Evolutionary conservation across 129 eudicot species (phyloP).

Genomic region (Centella asiatica): DNA sequence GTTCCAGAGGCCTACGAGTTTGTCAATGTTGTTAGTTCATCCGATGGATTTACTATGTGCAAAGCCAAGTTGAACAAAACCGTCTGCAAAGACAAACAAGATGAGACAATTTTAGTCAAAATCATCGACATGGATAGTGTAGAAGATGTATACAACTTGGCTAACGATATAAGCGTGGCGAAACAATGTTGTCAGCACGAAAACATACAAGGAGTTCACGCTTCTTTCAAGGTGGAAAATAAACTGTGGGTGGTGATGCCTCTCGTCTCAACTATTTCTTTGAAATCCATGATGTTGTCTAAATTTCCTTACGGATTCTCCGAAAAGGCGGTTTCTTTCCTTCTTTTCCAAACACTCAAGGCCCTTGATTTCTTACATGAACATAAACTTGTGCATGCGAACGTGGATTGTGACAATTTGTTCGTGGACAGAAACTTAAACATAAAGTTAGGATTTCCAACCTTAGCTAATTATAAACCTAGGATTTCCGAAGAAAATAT

Average conservation of each 20-base stretch:
- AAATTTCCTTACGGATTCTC: not conserved
- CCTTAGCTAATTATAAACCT: not conserved
- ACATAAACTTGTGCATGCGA: not conserved
- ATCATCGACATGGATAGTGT: not conserved
- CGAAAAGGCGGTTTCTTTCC: not conserved
- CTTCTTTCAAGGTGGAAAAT: not conserved
- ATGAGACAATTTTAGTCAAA: too few species aligned
- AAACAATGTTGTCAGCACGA: not conserved
- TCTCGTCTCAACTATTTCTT: not conserved
- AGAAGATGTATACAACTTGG: not conserved
- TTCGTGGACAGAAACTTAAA: not conserved
- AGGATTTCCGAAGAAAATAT: not conserved
- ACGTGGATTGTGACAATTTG: not conserved
- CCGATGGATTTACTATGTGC: too few species aligned
- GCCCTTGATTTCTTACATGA: not conserved
- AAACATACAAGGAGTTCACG: not conserved
- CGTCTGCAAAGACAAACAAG: too few species aligned
- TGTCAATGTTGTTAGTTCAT: too few species aligned
- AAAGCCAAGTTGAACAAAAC: too few species aligned
- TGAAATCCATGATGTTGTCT: not conserved
- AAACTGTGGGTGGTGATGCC: constrained; percentile 1
- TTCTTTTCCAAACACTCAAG: constrained; percentile 1
- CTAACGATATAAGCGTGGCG: not conserved
- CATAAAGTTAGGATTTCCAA: not conserved
- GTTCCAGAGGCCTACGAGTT: too few species aligned